Conservation (phyloP, 768 basidiomycete species). For the Leucocoprinus sp. region DNA sequence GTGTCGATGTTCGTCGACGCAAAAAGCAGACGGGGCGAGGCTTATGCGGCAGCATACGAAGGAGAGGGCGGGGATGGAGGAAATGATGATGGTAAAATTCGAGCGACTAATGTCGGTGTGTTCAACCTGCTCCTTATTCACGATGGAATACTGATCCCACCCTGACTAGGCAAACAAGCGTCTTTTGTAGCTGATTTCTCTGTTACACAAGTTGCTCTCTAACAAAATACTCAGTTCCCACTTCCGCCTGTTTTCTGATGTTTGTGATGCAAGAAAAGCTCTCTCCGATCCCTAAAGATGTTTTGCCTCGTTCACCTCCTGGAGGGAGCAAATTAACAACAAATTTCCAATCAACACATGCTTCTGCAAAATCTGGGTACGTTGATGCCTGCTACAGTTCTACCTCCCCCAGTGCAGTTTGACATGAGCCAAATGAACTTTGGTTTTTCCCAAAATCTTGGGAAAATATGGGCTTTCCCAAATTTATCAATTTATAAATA, state of each 20-base stretch:
- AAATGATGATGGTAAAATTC: conserved; percentile 99
- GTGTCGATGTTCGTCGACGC: conserved; percentile 96
- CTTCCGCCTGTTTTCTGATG: no score
- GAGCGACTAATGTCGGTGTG: conserved; percentile 96
- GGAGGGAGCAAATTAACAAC: no score
- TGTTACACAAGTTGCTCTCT: conserved; percentile 93
- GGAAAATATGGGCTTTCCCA: no score
- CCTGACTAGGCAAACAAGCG: conserved; percentile 77
- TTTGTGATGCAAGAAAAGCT: no score
- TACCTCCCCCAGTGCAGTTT: no score
- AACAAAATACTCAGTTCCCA: conserved; percentile 60
- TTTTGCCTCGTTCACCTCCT: no score
- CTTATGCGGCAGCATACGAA: conserved; percentile 87
- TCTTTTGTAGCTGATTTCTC: conserved; percentile 99
- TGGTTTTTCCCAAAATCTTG: no score
- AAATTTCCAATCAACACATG: no score
- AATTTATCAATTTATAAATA: conserved; percentile 20
- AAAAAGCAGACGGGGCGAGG: conserved; percentile 96
- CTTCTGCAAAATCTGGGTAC: no score
- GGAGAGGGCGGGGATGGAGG: conserved; percentile 98
- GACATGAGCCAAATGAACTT: no score
- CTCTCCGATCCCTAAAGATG: no score
- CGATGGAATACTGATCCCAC: not conserved
- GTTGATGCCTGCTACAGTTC: no score
- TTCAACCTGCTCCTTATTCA: conserved; percentile 15